These are phyloP conservation scores for Pinus tabuliformis DNA, from an alignment of 75 land plant species.

Conservation along the genomic window DNA sequence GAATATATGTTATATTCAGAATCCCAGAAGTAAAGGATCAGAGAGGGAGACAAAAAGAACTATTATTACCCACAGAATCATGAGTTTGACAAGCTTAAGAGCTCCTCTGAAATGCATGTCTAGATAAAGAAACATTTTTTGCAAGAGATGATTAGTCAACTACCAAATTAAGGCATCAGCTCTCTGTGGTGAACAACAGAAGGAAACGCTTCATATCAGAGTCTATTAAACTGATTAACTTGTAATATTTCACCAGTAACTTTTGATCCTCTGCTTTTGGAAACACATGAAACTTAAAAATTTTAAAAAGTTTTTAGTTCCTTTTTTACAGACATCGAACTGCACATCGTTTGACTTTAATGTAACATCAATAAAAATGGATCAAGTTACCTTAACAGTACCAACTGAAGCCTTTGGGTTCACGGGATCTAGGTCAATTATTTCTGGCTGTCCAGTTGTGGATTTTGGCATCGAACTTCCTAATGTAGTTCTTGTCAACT, in stretches of 20 bases:
- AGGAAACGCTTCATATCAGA: not conserved
- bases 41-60: no score
- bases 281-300: not conserved
- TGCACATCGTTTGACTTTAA: not conserved
- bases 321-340: not conserved
- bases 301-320: not conserved
- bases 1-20: not conserved
- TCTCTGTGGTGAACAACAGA: not conserved
- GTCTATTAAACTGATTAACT: not conserved
- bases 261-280: not conserved
- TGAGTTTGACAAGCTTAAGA: no score
- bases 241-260: not conserved
- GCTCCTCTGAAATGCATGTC: not conserved
- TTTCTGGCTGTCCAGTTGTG: conserved; percentile 11
- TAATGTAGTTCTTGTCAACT: conserved; percentile 36
- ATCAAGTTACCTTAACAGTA: conserved; percentile 29
- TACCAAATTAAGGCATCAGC: not conserved
- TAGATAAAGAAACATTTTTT: not conserved
- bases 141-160: not conserved
- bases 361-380: not conserved
- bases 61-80: no score
- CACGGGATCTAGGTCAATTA: conserved; percentile 39
- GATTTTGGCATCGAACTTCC: conserved; percentile 25
- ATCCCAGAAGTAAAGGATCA: not conserved
- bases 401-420: conserved; percentile 26